These are phyloP conservation scores for Neocucurbitaria cava DNA, from an alignment of 2,329 filamentous ascomycete species.

Conservation along the genomic window DNA sequence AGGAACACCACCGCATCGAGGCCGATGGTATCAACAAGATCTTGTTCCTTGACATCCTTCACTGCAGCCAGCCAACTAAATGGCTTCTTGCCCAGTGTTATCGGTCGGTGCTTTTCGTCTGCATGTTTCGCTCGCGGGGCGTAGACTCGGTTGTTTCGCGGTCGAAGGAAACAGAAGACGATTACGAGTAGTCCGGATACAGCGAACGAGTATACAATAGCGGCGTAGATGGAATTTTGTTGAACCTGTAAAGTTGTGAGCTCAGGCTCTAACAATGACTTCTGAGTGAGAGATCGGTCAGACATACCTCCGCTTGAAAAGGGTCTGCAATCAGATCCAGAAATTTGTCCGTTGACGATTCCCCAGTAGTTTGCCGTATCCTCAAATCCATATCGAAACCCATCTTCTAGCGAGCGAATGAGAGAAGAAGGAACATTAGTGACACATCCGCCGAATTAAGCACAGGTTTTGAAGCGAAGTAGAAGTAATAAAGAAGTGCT, in stretches of 20 bases:
- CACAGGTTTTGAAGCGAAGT: too few relatives aligned
- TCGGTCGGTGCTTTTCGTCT: conserved; percentile 87
- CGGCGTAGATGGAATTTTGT: conserved; percentile 74
- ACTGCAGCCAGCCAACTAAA: conserved; percentile 86
- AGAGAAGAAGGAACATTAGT: neutral
- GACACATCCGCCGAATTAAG: too few relatives aligned
- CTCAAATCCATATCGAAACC: conserved; percentile 17
- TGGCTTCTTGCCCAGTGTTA: conserved; percentile 81
- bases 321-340: conserved; percentile 50
- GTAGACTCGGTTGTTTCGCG: conserved; percentile 89
- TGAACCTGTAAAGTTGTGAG: conserved; percentile 54
- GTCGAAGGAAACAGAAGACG: conserved; percentile 86
- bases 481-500: too few relatives aligned
- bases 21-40: conserved; percentile 81
- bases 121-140: conserved; percentile 93
- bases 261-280: neutral
- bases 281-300: neutral
- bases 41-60: conserved; percentile 75
- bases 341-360: conserved; percentile 43
- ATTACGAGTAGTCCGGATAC: conserved; percentile 76
- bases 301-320: conserved; percentile 44
- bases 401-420: neutral
- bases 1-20: conserved; percentile 91
- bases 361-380: conserved; percentile 15
- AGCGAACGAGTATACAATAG: conserved; percentile 79